Evolutionary conservation across 345 rosid species (phyloP).

Genomic region (Reutealis trisperma): DNA sequence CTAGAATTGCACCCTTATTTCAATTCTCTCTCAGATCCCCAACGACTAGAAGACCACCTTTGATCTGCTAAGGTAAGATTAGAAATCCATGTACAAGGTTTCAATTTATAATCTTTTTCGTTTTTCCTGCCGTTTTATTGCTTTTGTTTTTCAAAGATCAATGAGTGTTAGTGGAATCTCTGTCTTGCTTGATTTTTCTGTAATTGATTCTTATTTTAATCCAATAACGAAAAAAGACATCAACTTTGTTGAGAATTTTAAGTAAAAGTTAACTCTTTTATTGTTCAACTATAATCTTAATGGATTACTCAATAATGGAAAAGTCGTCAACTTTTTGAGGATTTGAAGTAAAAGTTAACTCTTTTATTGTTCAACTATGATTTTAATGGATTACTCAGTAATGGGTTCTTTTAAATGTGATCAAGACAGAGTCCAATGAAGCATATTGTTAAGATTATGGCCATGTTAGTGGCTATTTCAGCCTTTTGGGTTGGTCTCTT

Average conservation of each 20-base stretch:
- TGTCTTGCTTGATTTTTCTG: too few species aligned
- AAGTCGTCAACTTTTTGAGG: not conserved
- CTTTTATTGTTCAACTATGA: not conserved
- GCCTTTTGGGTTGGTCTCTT: slow-evolving; percentile 59
- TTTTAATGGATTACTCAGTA: not conserved
- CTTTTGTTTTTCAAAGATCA: too few species aligned
- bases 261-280: not conserved
- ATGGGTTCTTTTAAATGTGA: not conserved
- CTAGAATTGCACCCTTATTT: too few species aligned
- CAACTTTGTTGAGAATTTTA: not conserved
- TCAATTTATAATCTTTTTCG: too few species aligned
- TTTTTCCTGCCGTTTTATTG: too few species aligned
- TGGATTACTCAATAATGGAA: not conserved
- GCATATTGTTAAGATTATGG: slow-evolving; percentile 59
- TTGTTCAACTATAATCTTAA: not conserved
- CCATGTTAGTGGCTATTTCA: slow-evolving; percentile 46
- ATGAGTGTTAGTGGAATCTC: too few species aligned
- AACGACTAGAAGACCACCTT: too few species aligned
- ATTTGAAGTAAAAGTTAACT: not conserved
- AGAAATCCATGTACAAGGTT: too few species aligned
- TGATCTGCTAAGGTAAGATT: too few species aligned
- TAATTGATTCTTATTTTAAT: not conserved
- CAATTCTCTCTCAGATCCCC: too few species aligned
- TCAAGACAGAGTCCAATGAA: slow-evolving; percentile 40
- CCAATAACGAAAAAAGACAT: not conserved